phyloP scores from a whole-genome alignment of 2,329 filamentous ascomycete genomes.

The Ceratocystis diversiconidia region DNA sequence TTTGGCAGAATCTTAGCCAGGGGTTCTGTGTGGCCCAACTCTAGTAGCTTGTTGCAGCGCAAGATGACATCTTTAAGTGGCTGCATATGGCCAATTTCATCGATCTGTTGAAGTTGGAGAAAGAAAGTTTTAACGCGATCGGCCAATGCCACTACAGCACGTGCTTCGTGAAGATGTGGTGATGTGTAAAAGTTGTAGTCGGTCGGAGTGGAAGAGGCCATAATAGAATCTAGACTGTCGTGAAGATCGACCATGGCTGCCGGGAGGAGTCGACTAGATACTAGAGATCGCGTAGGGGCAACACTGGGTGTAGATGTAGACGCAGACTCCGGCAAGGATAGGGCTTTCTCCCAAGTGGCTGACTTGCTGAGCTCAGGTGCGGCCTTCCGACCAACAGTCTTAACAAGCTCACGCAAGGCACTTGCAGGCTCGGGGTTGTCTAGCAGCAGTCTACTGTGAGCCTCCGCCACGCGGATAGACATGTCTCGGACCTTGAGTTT shows the following conservation, averaged over 20 bases:
- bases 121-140: constrained; percentile 59
- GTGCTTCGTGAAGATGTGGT: constrained; percentile 59
- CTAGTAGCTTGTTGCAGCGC: constrained; percentile 60
- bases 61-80: constrained; percentile 62
- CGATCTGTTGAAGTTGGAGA: constrained; percentile 49
- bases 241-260: constrained; percentile 51
- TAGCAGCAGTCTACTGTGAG: constrained; percentile 43
- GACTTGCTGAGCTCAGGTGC: constrained; percentile 22
- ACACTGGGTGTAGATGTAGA: too few relatives aligned
- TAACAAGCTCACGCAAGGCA: constrained; percentile 33
- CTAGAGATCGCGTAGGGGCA: constrained; percentile 25
- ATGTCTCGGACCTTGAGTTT: constrained; percentile 36
- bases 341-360: constrained; percentile 19
- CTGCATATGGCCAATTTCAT: constrained; percentile 59
- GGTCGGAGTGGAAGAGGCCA: constrained; percentile 25
- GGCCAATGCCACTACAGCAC: constrained; percentile 56
- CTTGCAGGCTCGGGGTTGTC: constrained; percentile 28
- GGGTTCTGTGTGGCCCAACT: constrained; percentile 65
- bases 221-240: constrained; percentile 38
- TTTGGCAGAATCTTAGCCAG: constrained; percentile 74
- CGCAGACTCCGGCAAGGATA: constrained; percentile 19
- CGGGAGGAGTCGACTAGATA: constrained; percentile 42
- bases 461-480: constrained; percentile 45
- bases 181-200: constrained; percentile 85
- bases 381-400: constrained; percentile 30